Evolutionary conservation across 1,139 yeast genomes (phyloP).

Genomic region (Yamadazyma mexicana): DNA sequence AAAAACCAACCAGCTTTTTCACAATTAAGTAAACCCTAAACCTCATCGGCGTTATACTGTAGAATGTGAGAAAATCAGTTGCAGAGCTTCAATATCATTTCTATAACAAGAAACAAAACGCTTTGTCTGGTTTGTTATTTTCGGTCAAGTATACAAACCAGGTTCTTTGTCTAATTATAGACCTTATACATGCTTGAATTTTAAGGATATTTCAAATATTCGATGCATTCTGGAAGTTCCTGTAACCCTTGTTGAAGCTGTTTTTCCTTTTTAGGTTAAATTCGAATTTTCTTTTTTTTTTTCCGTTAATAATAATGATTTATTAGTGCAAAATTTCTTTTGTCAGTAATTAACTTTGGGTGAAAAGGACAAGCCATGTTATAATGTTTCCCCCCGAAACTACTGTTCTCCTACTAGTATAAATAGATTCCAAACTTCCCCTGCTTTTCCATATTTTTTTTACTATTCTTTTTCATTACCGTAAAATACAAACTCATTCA

Average conservation of each 20-base stretch:
- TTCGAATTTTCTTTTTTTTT: not conserved
- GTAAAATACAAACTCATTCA: not conserved
- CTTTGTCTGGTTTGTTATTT: not conserved
- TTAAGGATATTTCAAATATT: not conserved
- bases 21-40: no score
- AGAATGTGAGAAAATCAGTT: no score
- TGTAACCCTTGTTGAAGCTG: not conserved
- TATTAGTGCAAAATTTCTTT: not conserved
- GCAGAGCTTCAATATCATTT: no score
- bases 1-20: no score
- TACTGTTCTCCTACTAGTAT: not conserved
- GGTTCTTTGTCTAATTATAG: not conserved
- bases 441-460: no score
- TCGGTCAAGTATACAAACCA: not conserved
- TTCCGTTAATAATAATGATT: not conserved
- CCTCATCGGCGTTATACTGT: no score
- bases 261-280: not conserved
- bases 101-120: not conserved
- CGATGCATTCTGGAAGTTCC: not conserved
- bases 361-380: constrained; percentile 1
- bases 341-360: not conserved
- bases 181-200: not conserved
- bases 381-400: not conserved
- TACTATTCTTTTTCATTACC: no score
- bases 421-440: not conserved